A percentile compares a stretch with the other conserved stretches of the same genome.
phyloP scores from a whole-genome alignment of 345 rosid species.

The Salix suchowensis region DNA sequence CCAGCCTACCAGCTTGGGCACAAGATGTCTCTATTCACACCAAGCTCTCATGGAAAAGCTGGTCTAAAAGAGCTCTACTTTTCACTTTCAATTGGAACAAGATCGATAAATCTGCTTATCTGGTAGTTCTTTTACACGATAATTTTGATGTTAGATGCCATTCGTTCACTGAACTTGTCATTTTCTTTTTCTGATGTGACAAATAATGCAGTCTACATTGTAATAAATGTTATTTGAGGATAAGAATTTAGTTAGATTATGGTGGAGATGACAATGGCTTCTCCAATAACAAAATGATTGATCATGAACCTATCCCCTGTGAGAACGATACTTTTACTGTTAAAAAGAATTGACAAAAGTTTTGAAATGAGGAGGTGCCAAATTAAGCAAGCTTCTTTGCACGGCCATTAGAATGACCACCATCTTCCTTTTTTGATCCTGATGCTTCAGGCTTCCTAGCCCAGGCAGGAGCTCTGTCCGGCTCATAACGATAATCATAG shows the following conservation, averaged over 20 bases:
- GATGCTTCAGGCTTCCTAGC: constrained; percentile 90
- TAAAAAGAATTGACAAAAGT: constrained; percentile 23
- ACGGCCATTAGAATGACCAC: constrained; percentile 71
- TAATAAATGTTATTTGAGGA: constrained; percentile 16
- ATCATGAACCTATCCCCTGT: constrained; percentile 17
- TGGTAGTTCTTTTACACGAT: background rate
- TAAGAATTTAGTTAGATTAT: constrained; percentile 17
- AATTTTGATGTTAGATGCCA: constrained; percentile 4
- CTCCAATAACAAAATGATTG: constrained; percentile 26
- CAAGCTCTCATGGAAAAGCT: background rate
- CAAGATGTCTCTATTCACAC: background rate
- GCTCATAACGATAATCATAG: constrained; percentile 92
- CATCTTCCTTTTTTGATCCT: constrained; percentile 80
- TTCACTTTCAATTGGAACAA: no score
- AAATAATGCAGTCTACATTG: constrained; percentile 1
- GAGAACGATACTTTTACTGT: constrained; percentile 28
- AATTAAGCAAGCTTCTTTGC: constrained; percentile 90
- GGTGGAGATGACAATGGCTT: constrained; percentile 39
- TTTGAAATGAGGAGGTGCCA: constrained; percentile 10
- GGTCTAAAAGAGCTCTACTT: background rate
- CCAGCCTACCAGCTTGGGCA: background rate
- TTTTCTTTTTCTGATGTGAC: constrained; percentile 3
- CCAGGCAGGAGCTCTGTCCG: constrained; percentile 98
- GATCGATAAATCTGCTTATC: background rate
- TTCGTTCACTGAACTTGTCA: constrained; percentile 3